Base-by-base conservation (phyloP, 306 rosid species). In the Trifolium subterraneum region DNA sequence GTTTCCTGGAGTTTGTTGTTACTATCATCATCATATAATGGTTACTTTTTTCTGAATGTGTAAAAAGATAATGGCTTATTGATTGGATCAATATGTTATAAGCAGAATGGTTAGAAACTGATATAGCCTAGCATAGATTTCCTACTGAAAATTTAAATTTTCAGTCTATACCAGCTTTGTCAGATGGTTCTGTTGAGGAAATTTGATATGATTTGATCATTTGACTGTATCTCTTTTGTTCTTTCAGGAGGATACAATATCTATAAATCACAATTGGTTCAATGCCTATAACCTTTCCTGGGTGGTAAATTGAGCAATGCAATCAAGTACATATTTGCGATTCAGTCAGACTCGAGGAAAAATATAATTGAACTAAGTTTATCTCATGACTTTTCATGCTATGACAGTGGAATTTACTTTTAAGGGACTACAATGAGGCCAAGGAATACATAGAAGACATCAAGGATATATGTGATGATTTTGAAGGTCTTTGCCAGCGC, bases 231-330 rank as follows among this genome's bases (percentile, higher is more conserved):
- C 5, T 74, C 76, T 77, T 78, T 60, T 78, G 59, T 8, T 60
- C 68, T 88, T 87, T 84, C 97, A 94, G 97, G 99, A 94, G 83
- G 96, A 90, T 75, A 88, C 97, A 7, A 81, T 92, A 72, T 92
- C 97, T 72, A 94, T 94, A 75, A 90, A 94, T 83, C 96, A 92
- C 90, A 94, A 94, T 78, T 94, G 99, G 96, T 92, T 94, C 89
- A 94, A 92, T 55, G 88, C 83, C 63, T 84, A 79, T 86, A 94
- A 86, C 89, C 93, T 94, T 67, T 68, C 81, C 77, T 87, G 93
- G 96, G 92, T 88, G 90, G 97, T 94, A 86, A 84, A 87, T 74
- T 65, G 29, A 66, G 61, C 82, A 79, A 52, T 60, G 60, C 15
- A 10, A 38, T 81, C 27, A 29, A 81, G 64, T 68, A 72, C 61